Base-by-base conservation (phyloP, 192 early-diverging fungal species). In the Pilobolus umbonatus region DNA sequence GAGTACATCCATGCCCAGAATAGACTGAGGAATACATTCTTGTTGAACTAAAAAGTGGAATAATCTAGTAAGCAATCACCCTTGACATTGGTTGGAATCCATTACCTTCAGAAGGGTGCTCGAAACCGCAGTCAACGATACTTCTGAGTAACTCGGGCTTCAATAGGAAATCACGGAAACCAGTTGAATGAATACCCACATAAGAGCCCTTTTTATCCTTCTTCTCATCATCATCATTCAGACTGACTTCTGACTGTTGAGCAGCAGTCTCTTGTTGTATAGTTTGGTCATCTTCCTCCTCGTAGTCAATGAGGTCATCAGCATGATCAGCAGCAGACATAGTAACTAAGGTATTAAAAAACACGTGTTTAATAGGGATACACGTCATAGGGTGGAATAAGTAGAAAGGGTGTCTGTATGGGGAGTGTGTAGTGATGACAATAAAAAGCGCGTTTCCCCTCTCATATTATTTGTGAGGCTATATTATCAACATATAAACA, bases 41-140 rank as follows among this genome's bases (percentile, higher is more conserved):
- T 98, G 96, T 78, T 98, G 96, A 26, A 98, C 96, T 90, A 67
- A n/a, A n/a, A n/a, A n/a, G n/a, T n/a, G n/a, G n/a, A n/a, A n/a
- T n/a, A n/a, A n/a, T n/a, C n/a, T n/a, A n/a, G n/a, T n/a, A n/a
- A n/a, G n/a, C n/a, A n/a, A n/a, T n/a, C n/a, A n/a, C n/a, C n/a
- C n/a, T n/a, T n/a, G n/a, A n/a, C n/a, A n/a, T n/a, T n/a, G n/a
- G n/a, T n/a, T n/a, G n/a, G n/a, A n/a, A n/a, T n/a, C n/a, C n/a
- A n/a, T n/a, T n/a, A 88, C 86, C 89, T 82, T 98, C 94, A 53
- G 90, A 93, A 39, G 96, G 96, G 79, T 98, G 96, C 80, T 98
- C 96, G 65, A 98, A 98, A 79, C 96, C 96, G 61, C 94, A 98
- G 75, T 98, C 96, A 22, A 89, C 92, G 62, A 97, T 98, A 55